phyloP scores from a whole-genome alignment of 208 protist species.

The Acanthamoeba culbertsoni region DNA sequence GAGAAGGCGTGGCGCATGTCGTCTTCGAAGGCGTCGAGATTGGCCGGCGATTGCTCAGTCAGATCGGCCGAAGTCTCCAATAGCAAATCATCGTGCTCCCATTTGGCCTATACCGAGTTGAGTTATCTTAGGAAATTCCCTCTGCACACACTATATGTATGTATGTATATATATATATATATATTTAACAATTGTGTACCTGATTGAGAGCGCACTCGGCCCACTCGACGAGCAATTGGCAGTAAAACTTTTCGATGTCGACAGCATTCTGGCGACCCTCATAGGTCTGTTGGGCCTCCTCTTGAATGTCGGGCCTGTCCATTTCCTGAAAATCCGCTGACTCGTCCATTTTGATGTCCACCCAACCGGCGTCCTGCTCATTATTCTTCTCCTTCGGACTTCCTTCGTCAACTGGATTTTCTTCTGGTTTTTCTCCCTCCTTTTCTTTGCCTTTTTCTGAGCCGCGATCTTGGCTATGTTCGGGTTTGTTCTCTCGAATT shows the following conservation, averaged over 20 bases:
- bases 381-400: neutral
- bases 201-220: neutral
- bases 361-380: neutral
- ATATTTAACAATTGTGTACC: neutral
- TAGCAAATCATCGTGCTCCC: neutral
- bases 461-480: too few relatives aligned
- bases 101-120: neutral
- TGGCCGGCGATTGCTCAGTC: neutral
- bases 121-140: neutral
- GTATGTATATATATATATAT: neutral
- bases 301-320: neutral
- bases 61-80: neutral
- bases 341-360: neutral
- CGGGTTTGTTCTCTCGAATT: too few relatives aligned
- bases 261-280: neutral
- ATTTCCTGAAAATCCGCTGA: neutral
- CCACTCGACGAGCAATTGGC: neutral
- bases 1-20: slow-evolving; percentile 14
- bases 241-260: neutral
- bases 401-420: neutral
- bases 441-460: neutral
- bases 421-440: neutral
- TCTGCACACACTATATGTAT: neutral
- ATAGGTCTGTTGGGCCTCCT: neutral
- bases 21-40: neutral